A percentile compares a stretch with the other conserved stretches of the same genome.
phyloP scores from a whole-genome alignment of 2,329 filamentous ascomycete genomes.

The Bimuria novae-zelandiae region DNA sequence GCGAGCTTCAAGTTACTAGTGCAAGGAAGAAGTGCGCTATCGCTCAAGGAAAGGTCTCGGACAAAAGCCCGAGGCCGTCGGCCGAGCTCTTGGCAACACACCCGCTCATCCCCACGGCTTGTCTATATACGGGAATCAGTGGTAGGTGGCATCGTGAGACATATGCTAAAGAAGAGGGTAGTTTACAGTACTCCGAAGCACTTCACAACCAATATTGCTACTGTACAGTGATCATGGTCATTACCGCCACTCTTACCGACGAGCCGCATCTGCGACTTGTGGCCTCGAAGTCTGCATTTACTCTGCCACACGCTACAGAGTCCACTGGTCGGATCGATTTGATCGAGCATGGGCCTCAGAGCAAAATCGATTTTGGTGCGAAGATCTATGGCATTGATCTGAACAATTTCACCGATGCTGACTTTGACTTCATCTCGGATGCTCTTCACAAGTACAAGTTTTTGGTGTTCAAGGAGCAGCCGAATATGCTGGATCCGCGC shows the following conservation, averaged over 20 bases:
- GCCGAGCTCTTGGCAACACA: too few species aligned
- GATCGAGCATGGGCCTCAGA: slow-evolving; percentile 8
- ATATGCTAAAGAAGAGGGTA: not conserved
- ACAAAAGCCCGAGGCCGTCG: too few species aligned
- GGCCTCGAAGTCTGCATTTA: not conserved
- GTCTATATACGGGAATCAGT: too few species aligned
- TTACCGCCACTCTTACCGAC: slow-evolving; percentile 8
- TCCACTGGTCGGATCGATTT: slow-evolving; percentile 11
- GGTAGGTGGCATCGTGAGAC: not conserved
- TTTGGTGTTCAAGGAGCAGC: slow-evolving; percentile 17
- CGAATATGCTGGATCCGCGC: slow-evolving; percentile 14
- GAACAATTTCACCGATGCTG: slow-evolving; percentile 18
- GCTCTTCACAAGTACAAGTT: slow-evolving; percentile 12
- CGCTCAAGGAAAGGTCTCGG: too few species aligned
- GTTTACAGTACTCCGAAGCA: not conserved
- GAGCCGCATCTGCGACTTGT: slow-evolving; percentile 5
- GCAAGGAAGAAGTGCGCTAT: too few species aligned
- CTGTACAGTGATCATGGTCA: too few species aligned
- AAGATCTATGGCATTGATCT: slow-evolving; percentile 18
- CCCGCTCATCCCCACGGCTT: too few species aligned
- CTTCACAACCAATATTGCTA: not conserved
- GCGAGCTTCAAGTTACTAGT: too few species aligned
- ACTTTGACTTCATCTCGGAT: slow-evolving; percentile 16
- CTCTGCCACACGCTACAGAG: slow-evolving; percentile 10
- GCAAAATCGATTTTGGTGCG: slow-evolving; percentile 15